Evolutionary conservation across 805 yeast species (phyloP).

Genomic region (Pichia phayaonensis): DNA sequence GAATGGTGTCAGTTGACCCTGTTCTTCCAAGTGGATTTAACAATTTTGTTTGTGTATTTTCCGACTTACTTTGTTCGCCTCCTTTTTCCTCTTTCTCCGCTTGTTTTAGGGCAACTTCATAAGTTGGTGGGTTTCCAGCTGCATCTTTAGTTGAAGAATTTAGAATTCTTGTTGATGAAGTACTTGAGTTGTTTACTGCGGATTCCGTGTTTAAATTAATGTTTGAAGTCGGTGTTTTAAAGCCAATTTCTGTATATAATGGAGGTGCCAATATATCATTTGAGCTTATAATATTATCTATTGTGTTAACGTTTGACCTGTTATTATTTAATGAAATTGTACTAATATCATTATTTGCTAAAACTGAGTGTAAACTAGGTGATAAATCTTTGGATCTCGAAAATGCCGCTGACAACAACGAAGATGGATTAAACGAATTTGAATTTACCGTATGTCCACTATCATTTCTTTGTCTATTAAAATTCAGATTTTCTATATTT

Average conservation of each 20-base stretch:
- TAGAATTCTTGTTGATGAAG: background rate
- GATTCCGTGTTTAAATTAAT: constrained; percentile 10
- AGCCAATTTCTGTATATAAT: background rate
- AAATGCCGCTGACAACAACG: constrained; percentile 8
- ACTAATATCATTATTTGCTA: constrained; percentile 3
- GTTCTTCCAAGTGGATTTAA: background rate
- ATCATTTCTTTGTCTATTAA: constrained; percentile 1
- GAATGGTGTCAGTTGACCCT: background rate
- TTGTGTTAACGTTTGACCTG: background rate
- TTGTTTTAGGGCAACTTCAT: constrained; percentile 15
- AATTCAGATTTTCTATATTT: background rate
- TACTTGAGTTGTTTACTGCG: background rate
- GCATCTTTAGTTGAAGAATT: constrained; percentile 8
- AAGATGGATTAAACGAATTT: constrained; percentile 1
- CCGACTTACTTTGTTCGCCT: background rate
- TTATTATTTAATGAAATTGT: background rate
- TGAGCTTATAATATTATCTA: constrained; percentile 4
- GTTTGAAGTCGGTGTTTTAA: constrained; percentile 17
- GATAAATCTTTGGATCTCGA: constrained; percentile 4
- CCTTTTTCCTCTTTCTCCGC: background rate
- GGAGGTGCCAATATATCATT: constrained; percentile 1
- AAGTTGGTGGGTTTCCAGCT: constrained; percentile 19
- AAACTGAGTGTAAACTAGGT: background rate
- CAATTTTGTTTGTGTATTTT: background rate
- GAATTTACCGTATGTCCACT: background rate